A percentile compares a stretch with the other conserved stretches of the same genome.
Evolutionary conservation across 306 rosid species (phyloP).

Genomic region (Macrotyloma uniflorum): DNA sequence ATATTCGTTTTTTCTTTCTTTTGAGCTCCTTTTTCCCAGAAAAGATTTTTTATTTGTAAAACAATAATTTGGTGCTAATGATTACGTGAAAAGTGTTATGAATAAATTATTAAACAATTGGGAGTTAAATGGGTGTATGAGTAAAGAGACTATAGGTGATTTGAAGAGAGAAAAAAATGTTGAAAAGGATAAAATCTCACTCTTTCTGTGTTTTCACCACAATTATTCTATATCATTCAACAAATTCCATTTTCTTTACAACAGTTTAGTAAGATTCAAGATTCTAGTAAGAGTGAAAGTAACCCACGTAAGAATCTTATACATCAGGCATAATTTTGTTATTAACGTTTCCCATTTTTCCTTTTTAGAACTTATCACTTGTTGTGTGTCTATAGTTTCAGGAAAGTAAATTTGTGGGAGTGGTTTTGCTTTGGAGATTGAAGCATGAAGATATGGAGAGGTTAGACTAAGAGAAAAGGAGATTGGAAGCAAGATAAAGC

Average conservation of each 20-base stretch:
- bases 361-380: neutral
- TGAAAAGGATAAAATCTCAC: neutral
- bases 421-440: neutral
- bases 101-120: neutral
- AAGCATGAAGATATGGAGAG: neutral
- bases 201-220: neutral
- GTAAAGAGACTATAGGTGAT: neutral
- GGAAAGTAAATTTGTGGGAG: neutral
- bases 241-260: neutral
- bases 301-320: neutral
- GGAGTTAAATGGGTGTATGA: neutral
- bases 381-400: neutral
- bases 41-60: neutral
- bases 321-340: neutral
- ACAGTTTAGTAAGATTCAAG: neutral
- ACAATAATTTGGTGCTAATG: neutral
- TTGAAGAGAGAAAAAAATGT: neutral
- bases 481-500: neutral
- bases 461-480: neutral
- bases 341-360: neutral
- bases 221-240: neutral
- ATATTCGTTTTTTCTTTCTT: constrained; percentile 1
- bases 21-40: neutral
- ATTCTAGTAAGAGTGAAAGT: neutral
- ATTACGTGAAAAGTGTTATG: neutral